phyloP scores from a whole-genome alignment of 2,329 filamentous ascomycete species.

The Verticillium longisporum region DNA sequence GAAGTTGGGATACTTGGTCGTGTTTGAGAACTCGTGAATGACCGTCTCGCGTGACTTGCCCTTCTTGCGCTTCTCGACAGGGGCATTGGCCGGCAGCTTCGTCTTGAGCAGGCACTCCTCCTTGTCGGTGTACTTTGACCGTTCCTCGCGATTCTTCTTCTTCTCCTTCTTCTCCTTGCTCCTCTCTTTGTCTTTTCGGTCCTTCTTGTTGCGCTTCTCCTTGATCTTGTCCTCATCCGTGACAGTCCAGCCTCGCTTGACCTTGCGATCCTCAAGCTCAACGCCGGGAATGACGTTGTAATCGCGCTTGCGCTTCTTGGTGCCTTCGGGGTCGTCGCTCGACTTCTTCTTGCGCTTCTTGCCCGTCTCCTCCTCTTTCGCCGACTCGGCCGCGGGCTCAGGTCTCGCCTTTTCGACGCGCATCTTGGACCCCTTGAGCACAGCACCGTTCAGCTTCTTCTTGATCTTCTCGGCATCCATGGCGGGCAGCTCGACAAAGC shows the following conservation, averaged over 20 bases:
- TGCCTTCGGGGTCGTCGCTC: slow-evolving; percentile 17
- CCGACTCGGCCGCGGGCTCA: slow-evolving; percentile 40
- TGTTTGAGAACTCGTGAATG: slow-evolving; percentile 87
- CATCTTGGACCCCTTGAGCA: slow-evolving; percentile 79
- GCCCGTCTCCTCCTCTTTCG: slow-evolving; percentile 22
- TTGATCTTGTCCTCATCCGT: slow-evolving; percentile 42
- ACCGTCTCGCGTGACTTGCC: slow-evolving; percentile 50
- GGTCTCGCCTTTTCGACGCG: slow-evolving; percentile 75
- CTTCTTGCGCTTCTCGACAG: slow-evolving; percentile 48
- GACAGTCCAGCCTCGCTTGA: slow-evolving; percentile 88
- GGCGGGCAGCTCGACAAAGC: slow-evolving; percentile 75
- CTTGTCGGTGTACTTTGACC: slow-evolving; percentile 74
- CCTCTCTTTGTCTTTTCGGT: slow-evolving; percentile 37
- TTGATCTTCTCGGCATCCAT: slow-evolving; percentile 85
- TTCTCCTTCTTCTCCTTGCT: slow-evolving; percentile 48
- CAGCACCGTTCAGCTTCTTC: slow-evolving; percentile 83
- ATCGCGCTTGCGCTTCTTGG: slow-evolving; percentile 45
- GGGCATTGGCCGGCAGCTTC: slow-evolving; percentile 43
- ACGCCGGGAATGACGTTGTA: slow-evolving; percentile 55
- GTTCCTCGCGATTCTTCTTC: slow-evolving; percentile 49
- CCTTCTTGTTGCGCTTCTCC: slow-evolving; percentile 37
- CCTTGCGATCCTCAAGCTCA: slow-evolving; percentile 67
- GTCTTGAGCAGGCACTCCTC: slow-evolving; percentile 83
- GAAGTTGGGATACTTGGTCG: slow-evolving; percentile 75
- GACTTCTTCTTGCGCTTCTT: slow-evolving; percentile 33